Evolutionary conservation across 352 stramenopile species (phyloP).

Genomic region (Globisporangium uncinulatum): DNA sequence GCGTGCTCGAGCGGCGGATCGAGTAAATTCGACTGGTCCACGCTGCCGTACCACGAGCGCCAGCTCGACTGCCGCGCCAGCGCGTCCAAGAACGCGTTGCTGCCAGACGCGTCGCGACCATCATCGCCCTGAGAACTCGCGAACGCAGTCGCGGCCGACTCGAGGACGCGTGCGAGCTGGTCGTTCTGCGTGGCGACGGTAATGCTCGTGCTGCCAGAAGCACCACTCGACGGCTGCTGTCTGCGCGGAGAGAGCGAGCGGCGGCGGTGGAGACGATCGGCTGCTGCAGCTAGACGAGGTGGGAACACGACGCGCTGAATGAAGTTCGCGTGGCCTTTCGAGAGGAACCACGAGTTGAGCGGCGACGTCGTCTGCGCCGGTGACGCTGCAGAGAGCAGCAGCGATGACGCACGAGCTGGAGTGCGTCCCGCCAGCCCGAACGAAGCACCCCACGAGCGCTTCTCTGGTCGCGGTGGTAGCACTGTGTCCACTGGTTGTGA

Average conservation of each 20-base stretch:
- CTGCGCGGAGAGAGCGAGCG: constrained; percentile 34
- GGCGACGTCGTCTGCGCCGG: constrained; percentile 10
- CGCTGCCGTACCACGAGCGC: constrained; percentile 54
- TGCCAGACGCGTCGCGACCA: neutral
- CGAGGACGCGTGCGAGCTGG: neutral
- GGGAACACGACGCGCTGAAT: constrained; percentile 16
- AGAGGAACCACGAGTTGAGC: constrained; percentile 19
- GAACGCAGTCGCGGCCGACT: neutral
- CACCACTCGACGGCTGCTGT: neutral
- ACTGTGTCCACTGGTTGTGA: neutral
- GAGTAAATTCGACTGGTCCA: constrained; percentile 34
- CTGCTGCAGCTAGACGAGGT: constrained; percentile 1
- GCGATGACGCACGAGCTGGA: neutral
- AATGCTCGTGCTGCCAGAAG: neutral
- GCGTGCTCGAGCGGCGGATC: constrained; percentile 40
- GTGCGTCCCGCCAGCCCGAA: constrained; percentile 8
- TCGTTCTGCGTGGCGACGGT: neutral
- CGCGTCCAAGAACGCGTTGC: constrained; percentile 43
- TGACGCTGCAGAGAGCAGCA: neutral
- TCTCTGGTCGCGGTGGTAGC: constrained; percentile 4
- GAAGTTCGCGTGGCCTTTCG: constrained; percentile 22
- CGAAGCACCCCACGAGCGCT: constrained; percentile 8
- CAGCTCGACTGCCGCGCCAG: constrained; percentile 39
- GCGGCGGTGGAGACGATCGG: constrained; percentile 33
- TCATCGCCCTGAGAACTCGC: neutral